A percentile compares a stretch with the other conserved stretches of the same genome.
These are phyloP conservation scores for Geotrichum histeridarum DNA, from an alignment of 1,139 yeast genomes.

Conservation along the genomic window DNA sequence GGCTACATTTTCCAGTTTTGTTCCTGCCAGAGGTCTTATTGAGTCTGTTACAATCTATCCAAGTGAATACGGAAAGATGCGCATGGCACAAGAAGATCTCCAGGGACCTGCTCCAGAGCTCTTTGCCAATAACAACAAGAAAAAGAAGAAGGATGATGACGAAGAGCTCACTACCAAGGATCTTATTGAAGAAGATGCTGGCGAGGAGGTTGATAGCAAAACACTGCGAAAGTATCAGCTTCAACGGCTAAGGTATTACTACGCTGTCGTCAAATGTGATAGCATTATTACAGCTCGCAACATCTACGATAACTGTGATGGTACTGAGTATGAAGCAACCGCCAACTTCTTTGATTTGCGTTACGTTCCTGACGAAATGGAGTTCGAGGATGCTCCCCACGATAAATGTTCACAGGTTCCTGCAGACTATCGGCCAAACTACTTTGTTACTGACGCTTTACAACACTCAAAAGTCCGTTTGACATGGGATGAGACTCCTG, in stretches of 20 bases:
- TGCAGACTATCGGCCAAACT: slow-evolving; percentile 68
- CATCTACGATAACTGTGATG: slow-evolving; percentile 85
- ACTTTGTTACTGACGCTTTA: slow-evolving; percentile 85
- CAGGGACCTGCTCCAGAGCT: slow-evolving; percentile 92
- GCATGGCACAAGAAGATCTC: slow-evolving; percentile 81
- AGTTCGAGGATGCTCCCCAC: slow-evolving; percentile 65
- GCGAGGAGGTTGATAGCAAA: slow-evolving; percentile 46
- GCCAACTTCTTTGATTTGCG: slow-evolving; percentile 91
- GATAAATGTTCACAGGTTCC: slow-evolving; percentile 74
- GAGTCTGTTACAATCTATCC: slow-evolving; percentile 74
- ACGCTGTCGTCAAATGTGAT: slow-evolving; percentile 89
- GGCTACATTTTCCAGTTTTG: slow-evolving; percentile 86
- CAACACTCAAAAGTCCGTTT: slow-evolving; percentile 90
- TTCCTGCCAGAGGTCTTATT: slow-evolving; percentile 70
- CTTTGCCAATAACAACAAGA: slow-evolving; percentile 47
- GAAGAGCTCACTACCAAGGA: slow-evolving; percentile 31
- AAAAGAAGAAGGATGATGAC: slow-evolving; percentile 39
- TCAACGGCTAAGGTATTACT: slow-evolving; percentile 87
- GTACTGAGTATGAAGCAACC: slow-evolving; percentile 92
- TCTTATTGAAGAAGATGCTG: slow-evolving; percentile 36
- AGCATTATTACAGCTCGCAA: slow-evolving; percentile 62
- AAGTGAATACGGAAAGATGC: slow-evolving; percentile 88
- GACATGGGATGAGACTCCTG: slow-evolving; percentile 98
- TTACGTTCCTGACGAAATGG: slow-evolving; percentile 88
- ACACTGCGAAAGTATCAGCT: slow-evolving; percentile 57